Conservation (phyloP, 2,329 filamentous ascomycete species). For the Xylariaceae sp. region DNA sequence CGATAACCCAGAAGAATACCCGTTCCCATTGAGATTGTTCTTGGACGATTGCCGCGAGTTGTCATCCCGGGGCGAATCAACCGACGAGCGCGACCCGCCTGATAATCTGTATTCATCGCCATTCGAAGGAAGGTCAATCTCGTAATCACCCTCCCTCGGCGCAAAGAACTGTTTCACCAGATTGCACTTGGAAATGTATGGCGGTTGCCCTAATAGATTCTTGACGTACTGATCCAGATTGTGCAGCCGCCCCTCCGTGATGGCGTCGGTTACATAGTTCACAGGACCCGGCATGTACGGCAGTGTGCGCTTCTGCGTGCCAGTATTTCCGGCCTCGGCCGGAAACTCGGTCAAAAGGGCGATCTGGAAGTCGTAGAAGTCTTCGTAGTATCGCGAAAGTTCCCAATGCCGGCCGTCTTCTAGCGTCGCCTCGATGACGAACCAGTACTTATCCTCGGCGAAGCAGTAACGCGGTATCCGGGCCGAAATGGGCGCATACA, state of each 20-base stretch:
- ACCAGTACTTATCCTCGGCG: conserved; percentile 98
- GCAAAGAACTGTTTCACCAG: conserved; percentile 90
- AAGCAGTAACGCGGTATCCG: conserved; percentile 93
- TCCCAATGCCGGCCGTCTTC: conserved; percentile 94
- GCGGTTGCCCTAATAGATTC: conserved; percentile 79
- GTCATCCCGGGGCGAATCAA: conserved; percentile 61
- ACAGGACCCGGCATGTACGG: conserved; percentile 99
- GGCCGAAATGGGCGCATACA: conserved; percentile 78
- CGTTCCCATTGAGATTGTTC: conserved; percentile 63
- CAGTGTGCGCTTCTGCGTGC: conserved; percentile 75
- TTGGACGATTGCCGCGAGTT: conserved; percentile 68
- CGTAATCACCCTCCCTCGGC: conserved; percentile 87
- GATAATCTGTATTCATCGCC: conserved; percentile 79
- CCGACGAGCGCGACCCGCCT: conserved; percentile 68
- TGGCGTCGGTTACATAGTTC: conserved; percentile 96
- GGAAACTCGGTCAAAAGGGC: conserved; percentile 90
- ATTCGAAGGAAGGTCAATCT: conserved; percentile 73
- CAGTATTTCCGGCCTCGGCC: conserved; percentile 86
- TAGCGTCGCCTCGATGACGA: conserved; percentile 88
- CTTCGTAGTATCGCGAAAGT: conserved; percentile 91
- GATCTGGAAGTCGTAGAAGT: conserved; percentile 99
- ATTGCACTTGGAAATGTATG: conserved; percentile 81
- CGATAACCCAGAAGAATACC: conserved; percentile 56
- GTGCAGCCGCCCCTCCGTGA: conserved; percentile 88
- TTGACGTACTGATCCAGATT: conserved; percentile 96